Evolutionary conservation across 177 flowering plant genomes (phyloP), one percentile per base, ranked within the genome.

Genomic region (Vitis hybrid): DNA sequence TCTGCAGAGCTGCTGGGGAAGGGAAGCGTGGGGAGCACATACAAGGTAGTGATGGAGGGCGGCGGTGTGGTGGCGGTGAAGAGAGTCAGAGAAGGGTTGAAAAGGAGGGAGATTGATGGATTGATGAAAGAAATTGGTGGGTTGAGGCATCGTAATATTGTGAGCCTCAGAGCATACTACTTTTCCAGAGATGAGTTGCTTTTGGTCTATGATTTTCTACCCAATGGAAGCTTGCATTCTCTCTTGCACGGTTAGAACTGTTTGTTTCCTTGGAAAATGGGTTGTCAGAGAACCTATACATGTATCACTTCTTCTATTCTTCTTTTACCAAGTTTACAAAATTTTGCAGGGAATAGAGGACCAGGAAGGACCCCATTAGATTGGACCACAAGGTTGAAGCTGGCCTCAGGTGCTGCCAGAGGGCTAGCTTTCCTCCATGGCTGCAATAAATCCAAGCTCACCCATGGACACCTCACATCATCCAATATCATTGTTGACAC

Each of bases 161-260:
- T 83, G 60, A 78, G 77, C 39, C 80, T 88, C 3, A 73, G 83
- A 71, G 91, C 88, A 6, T 88, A 74, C 60, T 83, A 80, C 68
- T 67, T 63, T 26, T 79, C 88, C 57, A 72, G 49, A 58, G 85
- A 84, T n/a, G 88, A 86, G 68, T 64, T 82, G 71, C 83, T 88
- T 31, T 78, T 88, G 62, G 82, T 86, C 63, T 83, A 76, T 51
- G 89, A 88, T 73, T 86, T 55, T 76, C 59, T 84, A 29, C 78
- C 83, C 1, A 80, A 79, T 51, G 87, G 88, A 48, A 88, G 85
- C 76, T 73, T 88, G 10, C 77, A 81, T 61, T 75, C 76, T 54
- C 83, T 86, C 56, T 71, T 87, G 20, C 91, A 85, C 48, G 91
- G 91, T 85, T 50, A 59, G 77, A 61, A 22, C 0, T 22, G 50